A percentile compares a stretch with the other conserved stretches of the same genome.
Conservation (phyloP, 257 asterid species). For the Capsicum pubescens region DNA sequence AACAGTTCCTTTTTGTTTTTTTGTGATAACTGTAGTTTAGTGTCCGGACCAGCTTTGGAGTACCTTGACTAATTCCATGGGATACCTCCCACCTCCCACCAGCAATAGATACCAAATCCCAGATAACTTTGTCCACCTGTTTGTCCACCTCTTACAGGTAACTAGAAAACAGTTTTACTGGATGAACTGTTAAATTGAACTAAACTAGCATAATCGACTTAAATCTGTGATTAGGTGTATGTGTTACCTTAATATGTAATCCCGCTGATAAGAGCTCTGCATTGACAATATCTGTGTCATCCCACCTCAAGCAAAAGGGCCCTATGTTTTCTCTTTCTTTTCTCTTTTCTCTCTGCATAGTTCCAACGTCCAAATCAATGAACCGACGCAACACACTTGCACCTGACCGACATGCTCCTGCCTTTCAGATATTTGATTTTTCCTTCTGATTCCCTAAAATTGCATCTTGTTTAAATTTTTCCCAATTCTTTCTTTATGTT, state of each 20-base stretch:
- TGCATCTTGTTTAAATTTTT: background rate
- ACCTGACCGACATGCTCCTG: background rate
- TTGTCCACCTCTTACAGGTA: too few species aligned
- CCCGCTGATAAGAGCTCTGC: background rate
- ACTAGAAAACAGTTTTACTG: background rate
- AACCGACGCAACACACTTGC: background rate
- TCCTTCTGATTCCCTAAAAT: background rate
- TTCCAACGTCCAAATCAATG: background rate
- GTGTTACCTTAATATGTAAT: background rate
- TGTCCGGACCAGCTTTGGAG: too few species aligned
- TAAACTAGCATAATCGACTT: background rate
- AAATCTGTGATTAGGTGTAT: background rate
- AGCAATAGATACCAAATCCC: too few species aligned
- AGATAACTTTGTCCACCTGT: too few species aligned
- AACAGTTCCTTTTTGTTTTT: too few species aligned
- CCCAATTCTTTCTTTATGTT: background rate
- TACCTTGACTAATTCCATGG: too few species aligned
- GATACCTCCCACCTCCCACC: too few species aligned
- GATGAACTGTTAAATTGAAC: slow-evolving; percentile 3
- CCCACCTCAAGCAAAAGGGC: background rate
- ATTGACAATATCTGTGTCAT: background rate
- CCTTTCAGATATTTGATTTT: background rate
- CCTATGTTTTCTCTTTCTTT: background rate
- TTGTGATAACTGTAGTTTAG: too few species aligned
- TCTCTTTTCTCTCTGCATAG: background rate